Base-by-base conservation (phyloP, 331 rosid species). In the Rhamnella rubrinervis region DNA sequence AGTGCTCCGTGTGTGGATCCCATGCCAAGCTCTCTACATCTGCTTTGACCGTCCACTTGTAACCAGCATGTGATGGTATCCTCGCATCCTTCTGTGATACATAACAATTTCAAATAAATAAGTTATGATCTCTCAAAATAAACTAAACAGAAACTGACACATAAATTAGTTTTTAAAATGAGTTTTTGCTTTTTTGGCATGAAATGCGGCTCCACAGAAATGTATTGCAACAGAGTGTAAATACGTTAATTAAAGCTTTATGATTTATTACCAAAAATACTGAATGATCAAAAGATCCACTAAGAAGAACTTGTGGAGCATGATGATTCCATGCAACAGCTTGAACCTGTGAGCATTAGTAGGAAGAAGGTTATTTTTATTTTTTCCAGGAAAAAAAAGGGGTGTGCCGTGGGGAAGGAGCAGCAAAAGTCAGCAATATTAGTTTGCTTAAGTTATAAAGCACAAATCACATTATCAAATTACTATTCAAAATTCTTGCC, bases 21-120 rank as follows among this genome's bases (percentile, higher is more conserved):
- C 98, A 93, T 47, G 91, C 96, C 85, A 93, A 87, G 91, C 88
- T 81, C 84, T 91, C 98, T 6, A 93, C 98, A 44, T 93, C 97
- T 70, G 92, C 83, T 37, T 83, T 64, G 66, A 89, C 96, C 38
- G 72, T 80, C 98, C 98, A 91, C 77, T 70, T 85, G 73, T 85
- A 93, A 65, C 98, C 98, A 50, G 97, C 80, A 81, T 93, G 98
- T 4, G 86, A 66, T 53, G 96, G 91, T 58, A 59, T 77, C 80
- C 98, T 88, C 71, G 83, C 96, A 78, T 93, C 98, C 80, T 73
- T 93, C 98, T 93, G 93, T 78, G 81, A 78, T 74, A 31, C 71
- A 57, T 64, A 68, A 81, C 59, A 71, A 59, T 49, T 66, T 44
- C 16, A 72, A 59, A 55, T 70, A 41, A 59, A 56, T 6, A 1